Conservation (phyloP, 176 grass and related monocot species). For the Zizania latifolia region DNA sequence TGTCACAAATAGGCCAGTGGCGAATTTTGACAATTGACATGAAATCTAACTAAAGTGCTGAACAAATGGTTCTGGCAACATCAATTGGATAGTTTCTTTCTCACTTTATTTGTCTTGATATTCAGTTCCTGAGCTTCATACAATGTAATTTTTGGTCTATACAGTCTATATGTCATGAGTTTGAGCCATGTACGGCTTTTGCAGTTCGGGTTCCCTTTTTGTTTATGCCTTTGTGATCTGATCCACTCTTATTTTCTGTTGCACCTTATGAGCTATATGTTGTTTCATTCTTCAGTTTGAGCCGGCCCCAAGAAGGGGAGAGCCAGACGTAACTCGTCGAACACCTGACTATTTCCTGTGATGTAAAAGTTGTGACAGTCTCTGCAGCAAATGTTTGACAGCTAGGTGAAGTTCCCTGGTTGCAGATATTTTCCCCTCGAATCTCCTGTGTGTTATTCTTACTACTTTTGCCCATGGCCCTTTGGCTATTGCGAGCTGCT, state of each 20-base stretch:
- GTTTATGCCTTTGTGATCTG: neutral
- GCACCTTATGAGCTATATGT: neutral
- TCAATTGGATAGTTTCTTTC: neutral
- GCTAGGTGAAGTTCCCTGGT: constrained; percentile 40
- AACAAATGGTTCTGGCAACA: no score
- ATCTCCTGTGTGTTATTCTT: constrained; percentile 36
- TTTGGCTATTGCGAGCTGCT: constrained; percentile 26
- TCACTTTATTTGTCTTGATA: neutral
- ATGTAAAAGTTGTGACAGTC: constrained; percentile 20
- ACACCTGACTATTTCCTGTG: constrained; percentile 92
- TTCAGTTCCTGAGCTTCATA: neutral
- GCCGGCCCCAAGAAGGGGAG: constrained; percentile 85
- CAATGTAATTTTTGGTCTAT: neutral
- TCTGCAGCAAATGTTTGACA: constrained; percentile 44
- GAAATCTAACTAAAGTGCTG: neutral
- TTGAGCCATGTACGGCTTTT: neutral
- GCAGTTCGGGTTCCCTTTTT: neutral
- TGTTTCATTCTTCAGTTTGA: constrained; percentile 54
- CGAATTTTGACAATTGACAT: neutral
- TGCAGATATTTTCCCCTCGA: constrained; percentile 43
- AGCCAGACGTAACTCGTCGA: constrained; percentile 89
- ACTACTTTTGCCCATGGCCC: constrained; percentile 38
- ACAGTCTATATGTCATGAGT: neutral
- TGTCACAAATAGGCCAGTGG: neutral
- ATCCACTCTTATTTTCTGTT: neutral